phyloP scores from a whole-genome alignment of 2,329 filamentous ascomycete species.

The Magnaporthiopsis rhizophila region DNA sequence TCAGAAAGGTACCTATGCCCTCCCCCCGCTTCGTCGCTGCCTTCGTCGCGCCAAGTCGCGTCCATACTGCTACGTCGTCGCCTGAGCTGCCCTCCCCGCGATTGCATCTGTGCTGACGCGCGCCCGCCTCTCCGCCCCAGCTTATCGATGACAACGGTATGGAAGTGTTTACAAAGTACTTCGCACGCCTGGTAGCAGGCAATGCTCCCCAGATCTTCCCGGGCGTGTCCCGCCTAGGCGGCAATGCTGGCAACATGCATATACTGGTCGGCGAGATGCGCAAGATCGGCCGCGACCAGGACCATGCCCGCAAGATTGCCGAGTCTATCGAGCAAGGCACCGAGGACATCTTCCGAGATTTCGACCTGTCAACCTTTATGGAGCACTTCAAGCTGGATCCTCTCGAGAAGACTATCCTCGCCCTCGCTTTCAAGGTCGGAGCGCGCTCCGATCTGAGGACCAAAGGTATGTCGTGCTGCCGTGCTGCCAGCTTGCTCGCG shows the following conservation, averaged over 20 bases:
- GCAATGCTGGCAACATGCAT: constrained; percentile 75
- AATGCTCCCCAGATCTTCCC: constrained; percentile 92
- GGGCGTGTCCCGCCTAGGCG: constrained; percentile 61
- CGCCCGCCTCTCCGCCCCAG: constrained; percentile 32
- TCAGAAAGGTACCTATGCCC: constrained; percentile 65
- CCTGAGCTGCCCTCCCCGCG: background rate
- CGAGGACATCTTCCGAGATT: constrained; percentile 90
- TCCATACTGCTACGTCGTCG: background rate
- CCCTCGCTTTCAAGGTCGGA: constrained; percentile 80
- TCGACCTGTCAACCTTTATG: constrained; percentile 92
- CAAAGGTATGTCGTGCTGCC: constrained; percentile 59
- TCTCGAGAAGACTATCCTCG: constrained; percentile 77
- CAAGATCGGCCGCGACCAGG: constrained; percentile 71
- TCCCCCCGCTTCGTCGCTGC: constrained; percentile 2
- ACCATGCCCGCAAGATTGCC: constrained; percentile 84
- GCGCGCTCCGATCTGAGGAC: constrained; percentile 73
- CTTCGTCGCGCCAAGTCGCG: constrained; percentile 7
- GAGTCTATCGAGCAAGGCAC: constrained; percentile 87
- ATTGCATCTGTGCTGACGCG: constrained; percentile 8
- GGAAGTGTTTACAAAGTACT: constrained; percentile 96
- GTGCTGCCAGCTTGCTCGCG: constrained; percentile 1
- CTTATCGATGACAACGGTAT: constrained; percentile 97
- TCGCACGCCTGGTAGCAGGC: constrained; percentile 82
- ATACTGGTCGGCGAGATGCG: constrained; percentile 77
- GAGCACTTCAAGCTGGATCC: constrained; percentile 93